Evolutionary conservation across 371 early-diverging fungal genomes (phyloP).

Genomic region (Batrachochytrium dendrobatidis): DNA sequence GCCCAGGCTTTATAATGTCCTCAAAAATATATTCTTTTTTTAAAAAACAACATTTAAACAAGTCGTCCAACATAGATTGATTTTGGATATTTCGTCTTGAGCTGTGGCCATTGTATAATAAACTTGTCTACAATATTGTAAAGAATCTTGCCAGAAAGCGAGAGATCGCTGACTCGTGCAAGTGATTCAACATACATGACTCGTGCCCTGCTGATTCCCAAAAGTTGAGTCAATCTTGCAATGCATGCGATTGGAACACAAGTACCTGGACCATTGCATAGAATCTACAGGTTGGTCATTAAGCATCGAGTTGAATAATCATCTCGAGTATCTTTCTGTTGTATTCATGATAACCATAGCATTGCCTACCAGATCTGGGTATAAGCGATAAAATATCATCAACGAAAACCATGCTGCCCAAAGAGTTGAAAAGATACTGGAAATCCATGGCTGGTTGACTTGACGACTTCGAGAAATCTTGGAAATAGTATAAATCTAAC

Average conservation of each 20-base stretch:
- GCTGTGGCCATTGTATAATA: constrained; percentile 83
- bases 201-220: constrained; percentile 47
- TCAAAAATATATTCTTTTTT: not conserved
- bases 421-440: constrained; percentile 49
- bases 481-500: constrained; percentile 18
- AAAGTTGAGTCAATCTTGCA: constrained; percentile 51
- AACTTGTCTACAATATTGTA: constrained; percentile 75
- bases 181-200: constrained; percentile 85
- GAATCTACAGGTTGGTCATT: constrained; percentile 37
- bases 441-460: constrained; percentile 62
- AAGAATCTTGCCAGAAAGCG: constrained; percentile 76
- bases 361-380: constrained; percentile 52
- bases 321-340: not conserved
- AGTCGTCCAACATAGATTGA: constrained; percentile 67
- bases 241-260: constrained; percentile 71
- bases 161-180: constrained; percentile 77
- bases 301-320: constrained; percentile 1
- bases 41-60: constrained; percentile 37
- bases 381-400: constrained; percentile 24
- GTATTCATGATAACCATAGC: not conserved
- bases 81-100: constrained; percentile 34
- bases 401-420: constrained; percentile 37
- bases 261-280: constrained; percentile 94
- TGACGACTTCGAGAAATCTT: constrained; percentile 59
- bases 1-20: not conserved